A percentile compares a stretch with the other conserved stretches of the same genome.
These are phyloP conservation scores for Hemerocallis citrina DNA, from an alignment of 106 monocot genomes.

Conservation along the genomic window DNA sequence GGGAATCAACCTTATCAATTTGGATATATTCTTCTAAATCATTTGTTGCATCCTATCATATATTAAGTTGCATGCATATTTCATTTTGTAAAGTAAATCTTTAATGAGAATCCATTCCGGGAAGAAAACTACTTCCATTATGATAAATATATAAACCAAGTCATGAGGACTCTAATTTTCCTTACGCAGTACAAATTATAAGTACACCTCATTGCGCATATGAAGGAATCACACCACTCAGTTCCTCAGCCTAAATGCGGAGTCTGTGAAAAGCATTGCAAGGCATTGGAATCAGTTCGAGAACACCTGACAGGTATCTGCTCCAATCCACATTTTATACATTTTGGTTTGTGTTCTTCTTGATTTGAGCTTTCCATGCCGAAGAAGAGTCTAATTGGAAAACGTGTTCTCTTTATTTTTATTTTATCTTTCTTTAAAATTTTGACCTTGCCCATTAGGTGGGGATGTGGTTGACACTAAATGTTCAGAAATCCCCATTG, in stretches of 20 bases:
- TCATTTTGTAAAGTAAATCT: too few relatives aligned
- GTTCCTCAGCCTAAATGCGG: constrained; percentile 15
- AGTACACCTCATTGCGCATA: constrained; percentile 21
- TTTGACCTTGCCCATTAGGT: too few relatives aligned
- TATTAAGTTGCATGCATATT: not conserved
- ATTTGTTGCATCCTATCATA: too few relatives aligned
- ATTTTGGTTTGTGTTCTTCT: not conserved
- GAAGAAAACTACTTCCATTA: not conserved
- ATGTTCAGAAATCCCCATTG: too few relatives aligned
- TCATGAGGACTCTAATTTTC: constrained; percentile 1
- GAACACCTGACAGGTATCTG: constrained; percentile 20
- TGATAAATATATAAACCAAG: too few relatives aligned
- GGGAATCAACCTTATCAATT: too few relatives aligned
- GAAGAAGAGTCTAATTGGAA: not conserved
- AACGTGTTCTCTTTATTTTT: too few relatives aligned
- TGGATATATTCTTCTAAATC: too few relatives aligned
- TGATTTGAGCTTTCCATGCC: too few relatives aligned
- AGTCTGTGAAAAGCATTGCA: constrained; percentile 25
- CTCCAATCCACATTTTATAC: not conserved
- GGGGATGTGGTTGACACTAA: too few relatives aligned
- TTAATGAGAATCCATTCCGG: not conserved
- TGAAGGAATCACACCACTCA: constrained; percentile 21
- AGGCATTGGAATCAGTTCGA: constrained; percentile 25
- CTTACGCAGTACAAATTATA: constrained; percentile 23
- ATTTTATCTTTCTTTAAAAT: too few relatives aligned